Evolutionary conservation across 805 yeast species (phyloP), one percentile per base, ranked within the genome.

Genomic region (Metschnikowia chrysomelidarum): DNA sequence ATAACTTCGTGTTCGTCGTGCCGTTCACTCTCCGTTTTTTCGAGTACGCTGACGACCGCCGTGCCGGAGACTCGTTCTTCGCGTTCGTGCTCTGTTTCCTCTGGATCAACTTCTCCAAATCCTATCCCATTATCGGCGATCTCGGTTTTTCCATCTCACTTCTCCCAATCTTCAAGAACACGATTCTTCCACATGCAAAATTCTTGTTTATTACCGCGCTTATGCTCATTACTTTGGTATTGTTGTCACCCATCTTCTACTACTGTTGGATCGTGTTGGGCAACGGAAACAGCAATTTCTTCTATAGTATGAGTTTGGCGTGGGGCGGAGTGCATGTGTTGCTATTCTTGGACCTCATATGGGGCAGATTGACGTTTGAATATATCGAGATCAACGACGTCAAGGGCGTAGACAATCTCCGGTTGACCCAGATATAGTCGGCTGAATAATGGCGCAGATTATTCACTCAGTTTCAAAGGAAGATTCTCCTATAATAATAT

Each of bases 201-300:
- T 68, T 74, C 30, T 60, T 79, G 16, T 70, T 77, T 22, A 40
- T 62, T 30, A 53, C 62, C 4, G 68, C 71, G 2, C 57, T 85
- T 26, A 68, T 78, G 7, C 63, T 84, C 22, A 44, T 63, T 21
- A 56, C 61, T 30, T 69, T 82, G 15, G 60, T 84, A 15, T 67
- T 85, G 2, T 69, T 93, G 30, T 78, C 93, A 4, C 97, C 98
- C 2, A 79, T 87, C 7, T 93, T 91, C 57, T 88, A 88, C 64
- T 87, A 87, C 58, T 74, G 93, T 41, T 93, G 99, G 99, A 86
- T 91, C 47, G 83, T 82, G 40, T 69, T 87, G 39, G 96, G 96
- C 10, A 87, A 93, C 20, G 99, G 98, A 18, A 93, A 93, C 62
- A 81, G 96, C 34, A 93, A 93, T 60, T 93, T 93, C 67, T 93